phyloP scores from a whole-genome alignment of 2,329 filamentous ascomycete genomes.

The Amphichorda felina region DNA sequence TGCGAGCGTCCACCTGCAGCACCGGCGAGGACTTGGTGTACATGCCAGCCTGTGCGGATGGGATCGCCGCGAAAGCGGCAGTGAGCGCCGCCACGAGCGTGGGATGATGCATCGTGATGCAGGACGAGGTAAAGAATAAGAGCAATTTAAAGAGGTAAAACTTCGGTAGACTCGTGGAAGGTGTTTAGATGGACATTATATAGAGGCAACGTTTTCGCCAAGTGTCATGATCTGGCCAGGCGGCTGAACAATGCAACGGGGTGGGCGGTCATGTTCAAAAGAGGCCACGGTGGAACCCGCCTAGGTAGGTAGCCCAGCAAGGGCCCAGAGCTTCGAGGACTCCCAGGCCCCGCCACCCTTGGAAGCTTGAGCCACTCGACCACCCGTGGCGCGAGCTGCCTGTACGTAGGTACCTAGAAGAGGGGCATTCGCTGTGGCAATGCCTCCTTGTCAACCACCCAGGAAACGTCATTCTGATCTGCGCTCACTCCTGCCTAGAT shows the following conservation, averaged over 20 bases:
- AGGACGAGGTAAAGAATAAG: neutral
- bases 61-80: conserved; percentile 53
- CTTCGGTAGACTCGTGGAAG: no score
- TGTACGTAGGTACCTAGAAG: no score
- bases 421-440: no score
- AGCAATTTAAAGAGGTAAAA: neutral
- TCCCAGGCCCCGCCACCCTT: neutral
- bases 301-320: no score
- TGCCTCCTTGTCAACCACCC: no score
- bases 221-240: neutral
- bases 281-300: conserved; percentile 33
- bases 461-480: no score
- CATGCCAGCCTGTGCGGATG: conserved; percentile 56
- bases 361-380: conserved; percentile 1
- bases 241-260: neutral
- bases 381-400: conserved; percentile 16
- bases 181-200: no score
- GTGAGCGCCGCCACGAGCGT: conserved; percentile 29
- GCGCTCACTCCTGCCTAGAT: no score
- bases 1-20: conserved; percentile 66
- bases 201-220: neutral
- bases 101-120: conserved; percentile 38
- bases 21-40: conserved; percentile 85
- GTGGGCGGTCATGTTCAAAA: no score
- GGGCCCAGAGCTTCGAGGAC: neutral